Base-by-base conservation (phyloP, 2,329 filamentous ascomycete species). In the Colletotrichum navitas region DNA sequence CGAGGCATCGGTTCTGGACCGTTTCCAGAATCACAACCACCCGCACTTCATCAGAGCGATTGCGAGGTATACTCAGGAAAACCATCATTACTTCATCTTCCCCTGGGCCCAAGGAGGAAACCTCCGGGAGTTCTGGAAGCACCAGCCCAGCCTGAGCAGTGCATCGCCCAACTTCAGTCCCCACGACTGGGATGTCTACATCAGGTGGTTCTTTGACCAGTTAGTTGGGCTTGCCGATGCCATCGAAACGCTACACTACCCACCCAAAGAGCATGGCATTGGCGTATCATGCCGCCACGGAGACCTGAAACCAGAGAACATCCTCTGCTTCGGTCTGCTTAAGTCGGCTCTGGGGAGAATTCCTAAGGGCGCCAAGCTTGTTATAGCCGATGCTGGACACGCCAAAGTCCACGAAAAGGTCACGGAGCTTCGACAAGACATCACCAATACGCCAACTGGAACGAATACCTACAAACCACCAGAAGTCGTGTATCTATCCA, bases 281-380 rank as follows among this genome's bases (percentile, higher is more conserved):
- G 12, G 11, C 2, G 18, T 24, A 14, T 56, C 54, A 10, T 56
- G 54, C 21, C 21, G 54, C 10, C 54, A 56, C 12, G 54, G 54
- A n/a, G 54, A 56, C 54, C 34, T 56, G 32, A 56, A 56, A n/a
- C 54, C 54, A 14, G 54, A 56, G 21, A 56, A 56, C 12, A 56
- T 56, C 12, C 21, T 41, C 4, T 56, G 54, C 5, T 56, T 56
- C n/a, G 24, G 54, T 11, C 1, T 5, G 1, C 2, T 14, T 16
- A 12, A 8, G 3, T 14, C 36, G 1, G 54, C 34, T 10, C 6
- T 11, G 34, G 14, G 21, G 4, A 26, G 18, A 24, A 56, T 56
- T 11, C 54, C 54, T 0, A 56, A 16, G 11, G 32, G n/a, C 10
- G n/a, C 39, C 8, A 34, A 26, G 1, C 54, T 56, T 8, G 54